Conservation (phyloP, 108 stramenopile genomes). For the Cyclostephanos tholiformis region DNA sequence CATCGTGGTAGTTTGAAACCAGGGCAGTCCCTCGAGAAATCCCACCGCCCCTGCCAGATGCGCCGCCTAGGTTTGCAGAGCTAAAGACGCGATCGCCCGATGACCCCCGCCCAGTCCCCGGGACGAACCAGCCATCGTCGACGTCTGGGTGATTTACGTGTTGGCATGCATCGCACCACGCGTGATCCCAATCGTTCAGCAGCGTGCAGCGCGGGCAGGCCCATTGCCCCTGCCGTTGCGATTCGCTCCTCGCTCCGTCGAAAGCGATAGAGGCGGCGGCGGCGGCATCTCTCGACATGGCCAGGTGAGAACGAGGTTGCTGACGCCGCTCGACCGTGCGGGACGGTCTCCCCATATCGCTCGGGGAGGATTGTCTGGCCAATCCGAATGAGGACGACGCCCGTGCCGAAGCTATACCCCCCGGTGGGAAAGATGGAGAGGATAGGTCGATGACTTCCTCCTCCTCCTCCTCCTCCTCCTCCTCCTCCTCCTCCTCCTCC, state of each 20-base stretch:
- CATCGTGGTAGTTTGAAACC: neutral
- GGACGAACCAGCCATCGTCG: neutral
- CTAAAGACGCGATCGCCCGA: neutral
- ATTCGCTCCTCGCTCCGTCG: neutral
- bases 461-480: neutral
- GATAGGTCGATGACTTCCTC: neutral
- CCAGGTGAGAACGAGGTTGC: neutral
- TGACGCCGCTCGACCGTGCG: neutral
- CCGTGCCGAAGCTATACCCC: neutral
- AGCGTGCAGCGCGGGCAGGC: constrained; percentile 13
- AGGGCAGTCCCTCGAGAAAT: neutral
- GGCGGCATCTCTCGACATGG: neutral
- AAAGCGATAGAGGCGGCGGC: neutral
- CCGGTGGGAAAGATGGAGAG: neutral
- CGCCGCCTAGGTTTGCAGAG: neutral
- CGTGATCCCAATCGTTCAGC: neutral
- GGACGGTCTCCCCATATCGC: neutral
- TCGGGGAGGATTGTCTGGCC: neutral
- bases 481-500: neutral
- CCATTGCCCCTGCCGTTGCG: constrained; percentile 1
- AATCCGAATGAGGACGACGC: neutral
- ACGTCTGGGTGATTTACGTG: neutral
- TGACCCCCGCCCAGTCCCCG: neutral
- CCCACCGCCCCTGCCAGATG: neutral
- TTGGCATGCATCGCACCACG: constrained; percentile 3